Base-by-base conservation (phyloP, 2,329 filamentous ascomycete genomes). In the Fusarium dimerum region DNA sequence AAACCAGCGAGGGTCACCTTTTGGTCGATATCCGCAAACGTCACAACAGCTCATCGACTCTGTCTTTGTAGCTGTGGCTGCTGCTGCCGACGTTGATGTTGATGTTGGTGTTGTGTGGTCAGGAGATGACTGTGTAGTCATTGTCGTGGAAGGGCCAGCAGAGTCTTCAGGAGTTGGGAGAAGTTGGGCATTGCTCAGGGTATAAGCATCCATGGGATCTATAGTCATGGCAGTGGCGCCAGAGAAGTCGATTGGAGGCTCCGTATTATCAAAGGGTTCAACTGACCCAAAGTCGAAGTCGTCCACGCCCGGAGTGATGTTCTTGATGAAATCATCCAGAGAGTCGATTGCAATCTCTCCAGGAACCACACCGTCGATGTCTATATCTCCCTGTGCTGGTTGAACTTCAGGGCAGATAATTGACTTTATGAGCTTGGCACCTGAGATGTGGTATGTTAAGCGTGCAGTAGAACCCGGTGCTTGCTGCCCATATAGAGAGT, bases 1-100 rank as follows among this genome's bases (percentile, higher is more conserved):
- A 62, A 83, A 83, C 81, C 81, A 83, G 52, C 77, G 74, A n/a
- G 80, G 79, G 45, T 81, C 74, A 5, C 81, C 81, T 56, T 78
- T 80, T 1, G 81, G 81, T 10, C 78, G 73, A 66, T 83, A 83
- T 3, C 76, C 78, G 54, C 81, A 84, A 16, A 80, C 68, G 18
- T 78, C 74, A 60, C 81, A 83, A 56, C 72, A 72, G 45, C 73
- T 72, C 43, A 75, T 66, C 1, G 78, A 73, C 52, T 79, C 77
- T 2, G 72, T 54, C 52, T 76, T 76, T 39, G 64, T 57, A n/a
- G 43, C n/a, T 10, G 10, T 18, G n/a, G 39, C 36, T 16, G 36
- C 36, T 16, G 36, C 36, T 16, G 36, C 36, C n/a, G 36, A 13
- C n/a, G 36, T 16, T 18, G 55, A 30, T 15, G 29, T 17, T 26